Conservation (phyloP, 73 alveolate species). For the Blepharisma japonicum region DNA sequence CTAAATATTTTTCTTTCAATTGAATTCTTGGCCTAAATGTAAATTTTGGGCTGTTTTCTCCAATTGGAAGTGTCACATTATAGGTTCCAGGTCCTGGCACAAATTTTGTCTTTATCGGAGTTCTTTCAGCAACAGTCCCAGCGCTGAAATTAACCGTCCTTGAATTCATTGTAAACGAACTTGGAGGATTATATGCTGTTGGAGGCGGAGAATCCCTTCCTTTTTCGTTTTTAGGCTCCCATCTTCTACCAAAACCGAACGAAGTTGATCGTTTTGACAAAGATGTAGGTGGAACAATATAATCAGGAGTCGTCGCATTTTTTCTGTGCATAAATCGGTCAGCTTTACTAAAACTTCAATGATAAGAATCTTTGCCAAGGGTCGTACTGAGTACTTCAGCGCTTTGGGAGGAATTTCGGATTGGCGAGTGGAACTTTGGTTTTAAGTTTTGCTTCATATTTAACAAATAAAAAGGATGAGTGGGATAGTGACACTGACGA, state of each 20-base stretch:
- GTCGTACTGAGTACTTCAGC: too few species aligned
- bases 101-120: too few species aligned
- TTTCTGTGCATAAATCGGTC: slow-evolving; percentile 1
- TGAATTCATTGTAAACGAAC: neutral
- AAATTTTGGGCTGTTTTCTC: neutral
- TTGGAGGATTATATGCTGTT: neutral
- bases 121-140: too few species aligned
- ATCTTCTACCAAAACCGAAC: slow-evolving; percentile 5
- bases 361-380: too few species aligned
- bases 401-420: too few species aligned
- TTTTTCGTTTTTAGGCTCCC: neutral
- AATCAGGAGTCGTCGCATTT: neutral
- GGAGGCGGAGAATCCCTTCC: slow-evolving; percentile 21
- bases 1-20: neutral
- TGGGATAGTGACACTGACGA: neutral
- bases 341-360: neutral
- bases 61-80: neutral
- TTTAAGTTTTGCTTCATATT: too few species aligned
- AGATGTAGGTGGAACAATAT: neutral
- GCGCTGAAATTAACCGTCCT: too few species aligned
- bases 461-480: too few species aligned
- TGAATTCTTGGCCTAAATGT: neutral
- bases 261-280: neutral
- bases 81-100: slow-evolving; percentile 21
- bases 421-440: too few species aligned